Evolutionary conservation across 2,329 filamentous ascomycete genomes (phyloP).

Genomic region (Cordyceps pruinosa): DNA sequence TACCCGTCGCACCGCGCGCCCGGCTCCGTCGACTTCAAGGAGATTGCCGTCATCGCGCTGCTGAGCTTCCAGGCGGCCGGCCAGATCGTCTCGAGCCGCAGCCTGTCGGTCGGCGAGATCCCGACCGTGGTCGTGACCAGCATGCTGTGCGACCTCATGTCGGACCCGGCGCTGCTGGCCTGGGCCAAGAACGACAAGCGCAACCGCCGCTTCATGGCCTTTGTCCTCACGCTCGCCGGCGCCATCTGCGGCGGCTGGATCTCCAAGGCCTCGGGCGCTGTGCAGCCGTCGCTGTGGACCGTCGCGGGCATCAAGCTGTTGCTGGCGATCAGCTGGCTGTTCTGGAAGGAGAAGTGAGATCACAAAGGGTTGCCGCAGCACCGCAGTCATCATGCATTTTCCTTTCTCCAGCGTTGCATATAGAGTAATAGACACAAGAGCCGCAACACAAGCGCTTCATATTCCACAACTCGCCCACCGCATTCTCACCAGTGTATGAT

Average conservation of each 20-base stretch:
- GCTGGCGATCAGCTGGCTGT: conserved; percentile 30
- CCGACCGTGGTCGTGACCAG: conserved; percentile 50
- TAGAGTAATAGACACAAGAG: conserved; percentile 8
- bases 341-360: conserved; percentile 22
- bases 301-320: conserved; percentile 37
- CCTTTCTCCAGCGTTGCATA: conserved; percentile 10
- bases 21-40: conserved; percentile 19
- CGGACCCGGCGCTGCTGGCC: conserved; percentile 41
- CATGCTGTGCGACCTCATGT: conserved; percentile 46
- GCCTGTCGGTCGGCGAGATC: conserved; percentile 45
- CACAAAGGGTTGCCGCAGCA: neutral
- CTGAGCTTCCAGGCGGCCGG: conserved; percentile 48
- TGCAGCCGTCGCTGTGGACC: conserved; percentile 38
- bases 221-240: conserved; percentile 39
- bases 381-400: neutral
- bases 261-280: conserved; percentile 33
- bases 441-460: neutral
- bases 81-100: conserved; percentile 43
- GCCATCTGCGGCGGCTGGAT: conserved; percentile 44
- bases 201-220: conserved; percentile 39
- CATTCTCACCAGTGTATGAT: neutral
- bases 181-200: conserved; percentile 39
- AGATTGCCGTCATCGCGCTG: conserved; percentile 37
- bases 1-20: conserved; percentile 9
- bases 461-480: neutral